These are phyloP conservation scores for Leccinum solheimii DNA, from an alignment of 1,284 basidiomycete species.

Conservation along the genomic window DNA sequence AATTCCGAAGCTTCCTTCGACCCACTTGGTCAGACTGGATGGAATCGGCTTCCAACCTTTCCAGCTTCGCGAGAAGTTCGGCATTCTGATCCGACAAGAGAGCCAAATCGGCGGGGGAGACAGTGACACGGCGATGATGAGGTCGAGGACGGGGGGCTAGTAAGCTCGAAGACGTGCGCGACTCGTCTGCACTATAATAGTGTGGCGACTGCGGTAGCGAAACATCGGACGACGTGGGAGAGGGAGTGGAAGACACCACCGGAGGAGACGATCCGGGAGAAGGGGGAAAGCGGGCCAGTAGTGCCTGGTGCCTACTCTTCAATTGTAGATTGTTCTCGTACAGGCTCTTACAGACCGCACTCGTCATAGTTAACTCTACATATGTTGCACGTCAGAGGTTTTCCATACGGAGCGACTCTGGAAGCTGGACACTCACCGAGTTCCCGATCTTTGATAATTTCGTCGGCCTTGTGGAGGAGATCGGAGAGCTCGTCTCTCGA, in stretches of 20 bases:
- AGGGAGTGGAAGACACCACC: slow-evolving; percentile 28
- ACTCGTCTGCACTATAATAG: slow-evolving; percentile 31
- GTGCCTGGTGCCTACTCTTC: slow-evolving; percentile 65
- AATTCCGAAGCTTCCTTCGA: slow-evolving; percentile 62
- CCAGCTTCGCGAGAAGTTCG: slow-evolving; percentile 71
- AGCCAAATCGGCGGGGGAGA: slow-evolving; percentile 68
- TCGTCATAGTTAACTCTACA: slow-evolving; percentile 67
- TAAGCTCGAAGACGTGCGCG: slow-evolving; percentile 19
- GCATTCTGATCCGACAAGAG: slow-evolving; percentile 78
- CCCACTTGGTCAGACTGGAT: slow-evolving; percentile 64
- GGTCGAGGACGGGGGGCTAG: slow-evolving; percentile 32
- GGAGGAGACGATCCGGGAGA: slow-evolving; percentile 37
- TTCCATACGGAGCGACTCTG: slow-evolving; percentile 2
- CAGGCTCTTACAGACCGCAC: slow-evolving; percentile 65
- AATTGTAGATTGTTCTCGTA: slow-evolving; percentile 68
- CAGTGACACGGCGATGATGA: slow-evolving; percentile 57
- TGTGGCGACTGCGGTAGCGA: slow-evolving; percentile 40
- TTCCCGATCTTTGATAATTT: slow-evolving; percentile 74
- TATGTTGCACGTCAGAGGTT: slow-evolving; percentile 18
- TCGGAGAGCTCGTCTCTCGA: slow-evolving; percentile 72
- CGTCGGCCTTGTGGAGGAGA: slow-evolving; percentile 66
- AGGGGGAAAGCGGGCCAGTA: slow-evolving; percentile 61
- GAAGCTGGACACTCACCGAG: slow-evolving; percentile 51
- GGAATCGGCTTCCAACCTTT: slow-evolving; percentile 72
- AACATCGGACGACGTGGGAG: slow-evolving; percentile 29